Evolutionary conservation across 2,329 filamentous ascomycete genomes (phyloP), one percentile per base, ranked within the genome.

Genomic region (Diaporthe batatas): DNA sequence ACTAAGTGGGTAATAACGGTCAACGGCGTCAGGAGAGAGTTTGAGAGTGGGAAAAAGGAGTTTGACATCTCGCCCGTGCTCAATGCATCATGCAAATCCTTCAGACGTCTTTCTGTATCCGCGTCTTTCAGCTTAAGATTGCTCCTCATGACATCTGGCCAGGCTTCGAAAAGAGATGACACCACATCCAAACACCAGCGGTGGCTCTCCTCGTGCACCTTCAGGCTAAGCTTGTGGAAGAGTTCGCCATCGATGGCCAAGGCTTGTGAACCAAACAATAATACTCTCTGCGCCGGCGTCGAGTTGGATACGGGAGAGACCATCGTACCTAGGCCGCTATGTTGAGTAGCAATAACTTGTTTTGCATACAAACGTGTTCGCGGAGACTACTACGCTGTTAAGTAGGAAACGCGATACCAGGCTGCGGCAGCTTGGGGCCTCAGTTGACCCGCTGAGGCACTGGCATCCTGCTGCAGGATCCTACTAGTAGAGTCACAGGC

Each of bases 301-400:
- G 62, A 68, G 44, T 21, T 51, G 51, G 62, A 42, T 23, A 53
- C 29, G 44, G 44, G 21, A 47, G 62, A 34, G 39, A 23, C 29
- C 62, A 68, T 68, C 11, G 36, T 68, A 49, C 42, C 42, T 47
- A 47, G 42, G 42, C 42, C 42, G 44, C 42, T 53, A 53, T 29
- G 62, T 68, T 68, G 62, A 68, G 62, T 68, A 68, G 62, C 62
- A 29, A 68, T 47, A 44, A 34, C 14, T 68, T n/a, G 51, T 42
- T 23, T 68, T 53, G 44, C 25, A 12, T 68, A 32, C 23, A 10
- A 34, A 53, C 18, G 42, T 53, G 25, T 34, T 57, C 34, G 54
- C 34, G 54, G 54, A 57, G 16, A 29, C 14, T 34, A 57, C 29
- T 34, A 32, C 54, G 12, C 16, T 57, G 39, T 55, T 44, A 42